Evolutionary conservation across 2,329 filamentous ascomycete genomes (phyloP), one percentile per base, ranked within the genome.

Genomic region (Monosporascus sp.): DNA sequence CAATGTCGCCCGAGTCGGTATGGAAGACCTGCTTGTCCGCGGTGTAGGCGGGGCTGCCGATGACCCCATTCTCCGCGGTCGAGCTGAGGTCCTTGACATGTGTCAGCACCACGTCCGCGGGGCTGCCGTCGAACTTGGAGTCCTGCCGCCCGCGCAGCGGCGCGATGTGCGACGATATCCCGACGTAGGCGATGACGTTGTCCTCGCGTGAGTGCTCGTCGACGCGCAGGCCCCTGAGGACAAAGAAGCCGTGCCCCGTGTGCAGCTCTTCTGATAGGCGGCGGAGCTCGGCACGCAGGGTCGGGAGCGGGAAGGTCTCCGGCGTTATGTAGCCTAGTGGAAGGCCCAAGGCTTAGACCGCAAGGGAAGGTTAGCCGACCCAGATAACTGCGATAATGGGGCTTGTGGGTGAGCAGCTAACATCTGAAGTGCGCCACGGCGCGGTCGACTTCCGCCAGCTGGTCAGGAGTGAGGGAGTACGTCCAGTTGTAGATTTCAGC

Each of bases 11-110:
- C 0, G 65, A 62, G 59, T 86, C 83, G 0, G 80, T 86, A 64
- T 86, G 84, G 60, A 86, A 86, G 6, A 79, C 77, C 63, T 82
- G 82, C 62, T 82, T 83, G 52, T 85, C 81, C 0, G 77, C 72
- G 0, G 81, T 84, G 64, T 83, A 84, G 0, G 81, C 79, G 0
- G 81, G 81, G 1, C 77, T 75, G 2, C 81, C 80, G 48, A 86
- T 84, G 3, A 70, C 68, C 25, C 65, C 67, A 18, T 63, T 65
- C 17, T 68, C 63, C 1, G 54, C 53, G 3, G 59, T 52, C 11
- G 57, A 54, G 18, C 59, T 73, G 7, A 88, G 70, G 57, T 88
- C 83, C 64, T 82, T 87, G 68, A 88, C 82, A 57, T 88, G 84
- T 3, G 76, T 71, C 2, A 83, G 65, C 6, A 82, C 76, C 0